A percentile compares a stretch with the other conserved stretches of the same genome.
These are phyloP conservation scores for Zymoseptoria passerinii DNA, from an alignment of 2,329 filamentous ascomycete species.

Conservation along the genomic window DNA sequence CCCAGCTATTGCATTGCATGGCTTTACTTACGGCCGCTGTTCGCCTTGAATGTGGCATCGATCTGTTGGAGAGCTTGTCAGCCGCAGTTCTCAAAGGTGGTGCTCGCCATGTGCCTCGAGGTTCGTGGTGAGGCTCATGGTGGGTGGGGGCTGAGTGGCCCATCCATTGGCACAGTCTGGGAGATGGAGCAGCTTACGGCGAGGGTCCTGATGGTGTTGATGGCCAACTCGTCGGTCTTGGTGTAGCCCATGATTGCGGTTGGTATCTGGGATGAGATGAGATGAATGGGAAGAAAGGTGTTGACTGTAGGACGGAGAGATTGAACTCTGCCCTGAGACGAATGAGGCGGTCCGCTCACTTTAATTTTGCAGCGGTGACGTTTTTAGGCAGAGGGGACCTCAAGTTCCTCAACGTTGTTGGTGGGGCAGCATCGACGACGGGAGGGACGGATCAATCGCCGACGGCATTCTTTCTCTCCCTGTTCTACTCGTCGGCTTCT, in stretches of 20 bases:
- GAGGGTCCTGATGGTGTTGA: conserved; percentile 96
- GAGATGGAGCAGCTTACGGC: conserved; percentile 58
- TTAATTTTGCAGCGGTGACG: not conserved
- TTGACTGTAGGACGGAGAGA: no score
- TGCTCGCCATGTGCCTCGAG: not conserved
- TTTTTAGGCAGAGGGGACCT: not conserved
- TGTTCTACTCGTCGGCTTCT: not conserved
- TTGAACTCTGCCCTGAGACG: not conserved
- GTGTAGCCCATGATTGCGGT: conserved; percentile 67
- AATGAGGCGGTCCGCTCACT: not conserved
- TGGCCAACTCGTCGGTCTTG: conserved; percentile 79
- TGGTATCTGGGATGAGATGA: conserved; percentile 3
- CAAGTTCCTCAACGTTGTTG: no score
- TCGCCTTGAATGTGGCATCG: conserved; percentile 93
- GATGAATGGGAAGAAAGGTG: not conserved
- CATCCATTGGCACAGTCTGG: conserved; percentile 1
- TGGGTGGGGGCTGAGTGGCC: not conserved
- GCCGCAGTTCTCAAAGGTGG: conserved; percentile 1
- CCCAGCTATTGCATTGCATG: not conserved
- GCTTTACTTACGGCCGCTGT: conserved; percentile 60
- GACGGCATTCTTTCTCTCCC: not conserved
- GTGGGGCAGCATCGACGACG: no score
- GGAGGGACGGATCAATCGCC: not conserved
- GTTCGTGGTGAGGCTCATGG: conserved; percentile 3
- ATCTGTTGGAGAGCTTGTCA: conserved; percentile 50